Evolutionary conservation across 2,329 filamentous ascomycete species (phyloP).

Genomic region (Bipolaris bicolor): DNA sequence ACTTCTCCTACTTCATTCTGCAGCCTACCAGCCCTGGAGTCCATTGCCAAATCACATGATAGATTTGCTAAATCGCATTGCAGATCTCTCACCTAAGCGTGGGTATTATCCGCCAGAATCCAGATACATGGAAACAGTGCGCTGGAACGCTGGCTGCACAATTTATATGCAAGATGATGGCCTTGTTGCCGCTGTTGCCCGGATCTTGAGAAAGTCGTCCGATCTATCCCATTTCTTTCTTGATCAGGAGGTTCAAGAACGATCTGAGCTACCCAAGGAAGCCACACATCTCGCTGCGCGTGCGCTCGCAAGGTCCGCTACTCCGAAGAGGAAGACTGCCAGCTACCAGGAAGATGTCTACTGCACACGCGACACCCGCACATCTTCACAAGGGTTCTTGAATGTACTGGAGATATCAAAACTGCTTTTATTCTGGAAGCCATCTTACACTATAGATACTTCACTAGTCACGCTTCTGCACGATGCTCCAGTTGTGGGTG

Average conservation of each 20-base stretch:
- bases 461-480: slow-evolving; percentile 35
- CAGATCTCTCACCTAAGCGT: slow-evolving; percentile 48
- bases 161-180: slow-evolving; percentile 42
- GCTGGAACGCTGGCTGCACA: slow-evolving; percentile 38
- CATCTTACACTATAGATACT: slow-evolving; percentile 5
- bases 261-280: neutral
- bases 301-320: slow-evolving; percentile 11
- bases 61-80: slow-evolving; percentile 30
- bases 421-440: slow-evolving; percentile 19
- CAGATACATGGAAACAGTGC: slow-evolving; percentile 38
- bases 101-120: slow-evolving; percentile 36
- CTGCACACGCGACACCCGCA: slow-evolving; percentile 18
- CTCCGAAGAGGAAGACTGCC: neutral
- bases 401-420: slow-evolving; percentile 23
- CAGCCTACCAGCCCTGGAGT: slow-evolving; percentile 52
- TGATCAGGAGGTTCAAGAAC: neutral
- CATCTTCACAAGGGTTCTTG: neutral
- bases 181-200: slow-evolving; percentile 22
- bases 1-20: slow-evolving; percentile 57
- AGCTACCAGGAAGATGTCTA: slow-evolving; percentile 16
- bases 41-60: slow-evolving; percentile 13
- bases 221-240: slow-evolving; percentile 18
- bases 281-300: slow-evolving; percentile 28
- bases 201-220: slow-evolving; percentile 20
- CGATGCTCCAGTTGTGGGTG: slow-evolving; percentile 47